Evolutionary conservation across 768 basidiomycete genomes (phyloP), one percentile per base, ranked within the genome.

Genomic region (Rhizopogon rudus): DNA sequence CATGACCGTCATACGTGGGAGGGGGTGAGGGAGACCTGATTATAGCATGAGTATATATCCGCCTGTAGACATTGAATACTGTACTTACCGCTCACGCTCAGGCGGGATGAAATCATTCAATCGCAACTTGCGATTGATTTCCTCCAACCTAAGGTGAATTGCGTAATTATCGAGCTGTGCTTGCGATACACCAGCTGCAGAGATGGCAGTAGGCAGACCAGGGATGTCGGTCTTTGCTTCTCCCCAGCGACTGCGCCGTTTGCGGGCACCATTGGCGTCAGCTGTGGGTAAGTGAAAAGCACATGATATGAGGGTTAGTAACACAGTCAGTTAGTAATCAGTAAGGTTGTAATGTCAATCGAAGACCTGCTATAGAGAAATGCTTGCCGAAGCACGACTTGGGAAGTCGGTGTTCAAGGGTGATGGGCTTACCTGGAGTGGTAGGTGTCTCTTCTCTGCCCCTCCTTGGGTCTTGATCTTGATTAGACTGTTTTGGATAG

Each of bases 131-230:
- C 93, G 83, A 67, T 96, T 95, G 67, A 99, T 98, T 75, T 99
- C 97, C 73, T 99, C 97, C 48, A 99, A 77, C 52, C 97, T 83
- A 46, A 98, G 79, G 67, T 97, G 93, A 53, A 95, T 93, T 35
- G 97, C 96, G 72, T 99, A 99, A 66, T 93, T 95, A 73, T 98
- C 96, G 52, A 99, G 86, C 71, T 98, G 95, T 51, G 88, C 86
- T 67, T 94, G 93, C 22, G 94, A 93, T 51, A 99, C 93, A 57
- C 96, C 94, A 44, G 89, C 86, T 43, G 91, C 88, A 61, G 87
- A 88, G 60, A 99, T 95, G 44, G 94, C 93, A 43, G 94, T 96
- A 5, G 97, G 97, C 52, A 98, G 73, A 54, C 93, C 95, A 53
- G 94, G 91, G 49, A 94, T 88, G 62, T 95, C 89, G 50, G 87